Percentiles rank a stretch among this genome's conserved stretches.
Evolutionary conservation across 2,329 filamentous ascomycete species (phyloP).

Genomic region (Trichophyton mentagrophytes): DNA sequence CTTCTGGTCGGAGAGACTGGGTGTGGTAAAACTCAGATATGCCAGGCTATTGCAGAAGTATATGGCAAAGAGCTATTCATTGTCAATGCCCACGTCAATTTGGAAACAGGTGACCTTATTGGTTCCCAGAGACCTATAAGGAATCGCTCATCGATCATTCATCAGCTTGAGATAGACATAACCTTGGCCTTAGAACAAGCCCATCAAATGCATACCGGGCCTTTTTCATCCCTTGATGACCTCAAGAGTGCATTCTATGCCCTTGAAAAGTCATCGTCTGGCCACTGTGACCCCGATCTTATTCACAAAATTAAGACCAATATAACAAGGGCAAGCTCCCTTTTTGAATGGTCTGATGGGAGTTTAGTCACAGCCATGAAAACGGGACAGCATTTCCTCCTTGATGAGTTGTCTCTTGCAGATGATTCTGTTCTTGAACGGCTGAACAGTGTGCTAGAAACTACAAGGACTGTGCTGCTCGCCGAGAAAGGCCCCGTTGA

Average conservation of each 20-base stretch:
- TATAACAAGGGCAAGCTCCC: constrained; percentile 57
- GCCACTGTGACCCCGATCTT: constrained; percentile 38
- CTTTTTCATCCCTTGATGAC: constrained; percentile 38
- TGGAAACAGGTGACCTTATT: constrained; percentile 93
- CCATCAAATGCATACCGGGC: constrained; percentile 12
- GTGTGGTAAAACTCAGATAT: constrained; percentile 94
- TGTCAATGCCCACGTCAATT: constrained; percentile 96
- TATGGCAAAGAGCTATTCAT: constrained; percentile 65
- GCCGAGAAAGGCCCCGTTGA: constrained; percentile 86
- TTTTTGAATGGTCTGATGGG: constrained; percentile 96
- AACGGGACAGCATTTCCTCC: constrained; percentile 73
- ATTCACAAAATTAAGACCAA: constrained; percentile 33
- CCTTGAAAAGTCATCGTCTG: constrained; percentile 35
- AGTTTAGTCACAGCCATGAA: constrained; percentile 91
- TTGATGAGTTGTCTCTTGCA: constrained; percentile 94
- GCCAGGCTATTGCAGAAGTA: constrained; percentile 78
- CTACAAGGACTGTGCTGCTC: constrained; percentile 69
- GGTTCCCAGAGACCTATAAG: constrained; percentile 85
- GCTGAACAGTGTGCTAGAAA: constrained; percentile 90
- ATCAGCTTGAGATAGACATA: constrained; percentile 53
- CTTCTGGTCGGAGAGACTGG: constrained; percentile 92
- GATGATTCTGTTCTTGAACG: constrained; percentile 95
- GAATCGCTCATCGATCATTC: constrained; percentile 63
- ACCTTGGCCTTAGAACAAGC: constrained; percentile 30
- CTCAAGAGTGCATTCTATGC: constrained; percentile 49